These are phyloP conservation scores for Dioszegia hungarica DNA, from an alignment of 768 basidiomycete species.

Conservation along the genomic window DNA sequence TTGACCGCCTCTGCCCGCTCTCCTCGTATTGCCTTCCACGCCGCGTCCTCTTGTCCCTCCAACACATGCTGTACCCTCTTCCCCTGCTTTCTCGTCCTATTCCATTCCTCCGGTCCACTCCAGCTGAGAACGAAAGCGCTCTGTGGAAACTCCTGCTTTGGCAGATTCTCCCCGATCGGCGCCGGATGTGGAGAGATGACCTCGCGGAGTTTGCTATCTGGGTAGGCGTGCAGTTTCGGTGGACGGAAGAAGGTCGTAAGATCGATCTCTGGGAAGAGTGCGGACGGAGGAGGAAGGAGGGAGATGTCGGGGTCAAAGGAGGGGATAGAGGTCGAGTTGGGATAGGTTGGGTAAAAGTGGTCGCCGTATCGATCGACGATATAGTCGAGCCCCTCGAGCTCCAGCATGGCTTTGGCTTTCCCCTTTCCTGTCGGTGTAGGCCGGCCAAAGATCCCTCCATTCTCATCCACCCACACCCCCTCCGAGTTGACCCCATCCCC, in stretches of 20 bases:
- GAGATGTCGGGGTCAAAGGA: conserved; percentile 31
- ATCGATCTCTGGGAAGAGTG: conserved; percentile 27
- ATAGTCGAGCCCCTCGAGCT: not conserved
- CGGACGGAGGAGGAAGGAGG: conserved; percentile 9
- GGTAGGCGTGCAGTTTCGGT: conserved; percentile 16
- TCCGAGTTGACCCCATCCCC: not conserved
- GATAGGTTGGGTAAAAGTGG: conserved; percentile 5
- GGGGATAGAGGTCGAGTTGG: conserved; percentile 7
- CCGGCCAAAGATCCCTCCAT: not conserved
- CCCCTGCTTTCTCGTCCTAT: conserved; percentile 14
- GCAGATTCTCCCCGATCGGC: not conserved
- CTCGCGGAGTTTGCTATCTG: conserved; percentile 12
- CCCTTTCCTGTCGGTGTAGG: not conserved
- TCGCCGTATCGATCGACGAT: conserved; percentile 9
- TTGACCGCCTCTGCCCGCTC: conserved; percentile 45
- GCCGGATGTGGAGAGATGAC: conserved; percentile 21
- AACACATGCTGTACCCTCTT: conserved; percentile 30
- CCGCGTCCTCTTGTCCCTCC: conserved; percentile 18
- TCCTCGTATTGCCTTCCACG: conserved; percentile 18
- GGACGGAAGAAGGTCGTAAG: conserved; percentile 5
- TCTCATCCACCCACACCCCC: not conserved
- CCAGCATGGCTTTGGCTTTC: not conserved
- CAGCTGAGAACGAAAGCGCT: conserved; percentile 19
- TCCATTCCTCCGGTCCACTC: conserved; percentile 22
- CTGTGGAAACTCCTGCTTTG: not conserved